Percentiles rank a stretch among this genome's conserved stretches.
Conservation (phyloP, 805 yeast genomes). For the Teunomyces pallodes region DNA sequence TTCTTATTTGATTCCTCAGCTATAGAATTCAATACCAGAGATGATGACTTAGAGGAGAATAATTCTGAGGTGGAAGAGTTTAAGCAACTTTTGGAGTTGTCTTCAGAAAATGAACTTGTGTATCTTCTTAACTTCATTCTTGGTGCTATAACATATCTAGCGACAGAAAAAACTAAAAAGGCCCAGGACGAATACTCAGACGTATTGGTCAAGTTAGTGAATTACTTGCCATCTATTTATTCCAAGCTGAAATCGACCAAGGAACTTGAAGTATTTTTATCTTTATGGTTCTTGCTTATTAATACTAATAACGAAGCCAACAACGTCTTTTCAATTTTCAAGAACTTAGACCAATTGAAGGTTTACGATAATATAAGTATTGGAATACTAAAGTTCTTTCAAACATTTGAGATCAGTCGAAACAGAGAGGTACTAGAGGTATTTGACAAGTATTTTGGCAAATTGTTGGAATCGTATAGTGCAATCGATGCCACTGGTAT, state of each 20-base stretch:
- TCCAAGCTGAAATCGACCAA: slow-evolving; percentile 18
- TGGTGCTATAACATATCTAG: slow-evolving; percentile 37
- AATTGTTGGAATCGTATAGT: slow-evolving; percentile 10
- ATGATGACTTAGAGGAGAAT: slow-evolving; percentile 11
- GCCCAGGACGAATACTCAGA: slow-evolving; percentile 13
- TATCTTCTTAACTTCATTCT: slow-evolving; percentile 36
- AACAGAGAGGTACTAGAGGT: slow-evolving; percentile 4
- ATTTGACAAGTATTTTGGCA: slow-evolving; percentile 13
- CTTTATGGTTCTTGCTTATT: slow-evolving; percentile 25
- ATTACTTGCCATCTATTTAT: slow-evolving; percentile 21
- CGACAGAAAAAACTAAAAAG: slow-evolving; percentile 17
- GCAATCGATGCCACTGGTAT: slow-evolving; percentile 4
- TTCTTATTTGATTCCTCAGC: slow-evolving; percentile 45
- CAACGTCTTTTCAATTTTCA: slow-evolving; percentile 23
- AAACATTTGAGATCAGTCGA: slow-evolving; percentile 1
- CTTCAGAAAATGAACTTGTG: slow-evolving; percentile 17
- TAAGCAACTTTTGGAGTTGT: slow-evolving; percentile 25
- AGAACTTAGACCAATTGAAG: slow-evolving; percentile 20
- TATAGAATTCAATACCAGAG: slow-evolving; percentile 16
- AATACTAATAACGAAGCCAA: slow-evolving; percentile 10
- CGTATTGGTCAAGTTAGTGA: slow-evolving; percentile 21
- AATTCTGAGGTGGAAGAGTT: slow-evolving; percentile 27
- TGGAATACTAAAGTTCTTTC: slow-evolving; percentile 22
- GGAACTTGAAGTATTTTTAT: slow-evolving; percentile 20
- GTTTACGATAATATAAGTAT: slow-evolving; percentile 27